phyloP scores from a whole-genome alignment of 768 basidiomycete species.

The Coprinopsis marcescibilis region DNA sequence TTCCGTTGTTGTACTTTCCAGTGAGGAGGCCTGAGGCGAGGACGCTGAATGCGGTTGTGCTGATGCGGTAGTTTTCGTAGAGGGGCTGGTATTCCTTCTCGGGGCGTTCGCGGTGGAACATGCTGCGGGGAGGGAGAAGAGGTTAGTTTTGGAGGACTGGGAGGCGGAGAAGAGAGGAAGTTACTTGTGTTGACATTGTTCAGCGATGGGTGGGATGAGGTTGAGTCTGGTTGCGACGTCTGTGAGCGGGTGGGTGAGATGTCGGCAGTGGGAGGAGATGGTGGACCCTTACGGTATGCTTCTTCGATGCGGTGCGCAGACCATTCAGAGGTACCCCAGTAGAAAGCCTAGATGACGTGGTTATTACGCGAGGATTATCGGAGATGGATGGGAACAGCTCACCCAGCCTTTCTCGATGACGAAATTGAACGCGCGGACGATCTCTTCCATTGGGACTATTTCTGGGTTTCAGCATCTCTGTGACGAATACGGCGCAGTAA shows the following conservation, averaged over 20 bases:
- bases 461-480: background rate
- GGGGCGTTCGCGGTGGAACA: conserved; percentile 76
- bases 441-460: conserved; percentile 64
- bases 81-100: conserved; percentile 71
- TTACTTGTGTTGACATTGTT: conserved; percentile 72
- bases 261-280: background rate
- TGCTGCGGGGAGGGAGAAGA: conserved; percentile 32
- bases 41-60: conserved; percentile 70
- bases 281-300: conserved; percentile 43
- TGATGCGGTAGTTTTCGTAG: conserved; percentile 61
- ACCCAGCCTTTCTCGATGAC: conserved; percentile 72
- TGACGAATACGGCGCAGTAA: background rate
- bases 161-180: conserved; percentile 14
- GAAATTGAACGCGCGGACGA: conserved; percentile 76
- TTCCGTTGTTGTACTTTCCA: conserved; percentile 78
- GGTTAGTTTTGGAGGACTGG: background rate
- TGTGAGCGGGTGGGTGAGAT: conserved; percentile 15
- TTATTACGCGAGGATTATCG: background rate
- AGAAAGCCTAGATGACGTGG: conserved; percentile 39
- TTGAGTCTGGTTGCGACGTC: conserved; percentile 64
- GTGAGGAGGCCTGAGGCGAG: conserved; percentile 73
- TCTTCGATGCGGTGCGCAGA: conserved; percentile 62
- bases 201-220: conserved; percentile 65
- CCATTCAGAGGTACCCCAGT: conserved; percentile 82
- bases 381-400: background rate